Percentiles rank a stretch among this genome's conserved stretches.
Evolutionary conservation across 2,329 filamentous ascomycete genomes (phyloP).

Genomic region (Cercospora sp.): DNA sequence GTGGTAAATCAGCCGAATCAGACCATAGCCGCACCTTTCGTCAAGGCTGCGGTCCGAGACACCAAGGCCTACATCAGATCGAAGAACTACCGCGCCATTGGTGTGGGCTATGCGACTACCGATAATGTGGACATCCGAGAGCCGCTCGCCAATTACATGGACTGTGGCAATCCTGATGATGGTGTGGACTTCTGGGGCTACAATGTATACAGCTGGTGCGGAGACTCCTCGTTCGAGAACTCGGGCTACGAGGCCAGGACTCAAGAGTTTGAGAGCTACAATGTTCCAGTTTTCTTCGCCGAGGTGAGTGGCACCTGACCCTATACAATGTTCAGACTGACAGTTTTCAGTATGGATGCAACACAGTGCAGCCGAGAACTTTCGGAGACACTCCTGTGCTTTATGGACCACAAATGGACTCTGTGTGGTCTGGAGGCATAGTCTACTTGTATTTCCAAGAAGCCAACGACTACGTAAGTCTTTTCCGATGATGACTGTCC

Average conservation of each 20-base stretch:
- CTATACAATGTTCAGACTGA: background rate
- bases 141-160: constrained; percentile 87
- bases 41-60: constrained; percentile 96
- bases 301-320: constrained; percentile 51
- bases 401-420: constrained; percentile 77
- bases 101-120: constrained; percentile 94
- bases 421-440: constrained; percentile 91
- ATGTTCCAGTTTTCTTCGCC: constrained; percentile 95
- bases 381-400: constrained; percentile 85
- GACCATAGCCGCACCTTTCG: constrained; percentile 85
- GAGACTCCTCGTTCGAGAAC: constrained; percentile 70
- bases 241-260: constrained; percentile 84
- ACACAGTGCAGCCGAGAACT: constrained; percentile 67
- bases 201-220: constrained; percentile 99
- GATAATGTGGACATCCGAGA: constrained; percentile 82
- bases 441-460: constrained; percentile 99
- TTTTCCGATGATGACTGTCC: background rate
- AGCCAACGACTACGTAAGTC: constrained; percentile 67
- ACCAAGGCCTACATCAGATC: constrained; percentile 88
- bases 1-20: constrained; percentile 86
- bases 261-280: constrained; percentile 83
- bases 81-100: constrained; percentile 74
- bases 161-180: constrained; percentile 69
- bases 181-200: constrained; percentile 98
- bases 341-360: constrained; percentile 76